These are phyloP conservation scores for Aspergillus hortae DNA, from an alignment of 2,329 filamentous ascomycete genomes.

Conservation along the genomic window DNA sequence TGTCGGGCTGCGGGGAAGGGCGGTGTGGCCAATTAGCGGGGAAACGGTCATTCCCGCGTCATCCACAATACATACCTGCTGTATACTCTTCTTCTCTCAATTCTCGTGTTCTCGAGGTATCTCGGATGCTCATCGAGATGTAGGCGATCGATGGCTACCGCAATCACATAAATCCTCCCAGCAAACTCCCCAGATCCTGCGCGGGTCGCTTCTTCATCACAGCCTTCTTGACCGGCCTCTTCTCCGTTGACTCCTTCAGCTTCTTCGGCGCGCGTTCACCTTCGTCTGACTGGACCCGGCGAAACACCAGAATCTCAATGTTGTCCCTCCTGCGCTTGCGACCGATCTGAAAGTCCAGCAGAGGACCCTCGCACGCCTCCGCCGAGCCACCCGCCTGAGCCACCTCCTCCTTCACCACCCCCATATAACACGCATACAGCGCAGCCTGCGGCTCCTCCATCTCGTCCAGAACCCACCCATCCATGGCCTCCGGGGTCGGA, in stretches of 20 bases:
- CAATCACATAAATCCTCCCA: slow-evolving; percentile 28
- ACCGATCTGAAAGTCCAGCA: slow-evolving; percentile 25
- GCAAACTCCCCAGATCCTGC: slow-evolving; percentile 25
- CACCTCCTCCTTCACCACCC: slow-evolving; percentile 1
- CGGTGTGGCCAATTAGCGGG: slow-evolving; percentile 20
- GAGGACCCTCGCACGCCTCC: slow-evolving; percentile 10
- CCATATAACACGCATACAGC: slow-evolving; percentile 16
- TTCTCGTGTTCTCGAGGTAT: too few relatives aligned
- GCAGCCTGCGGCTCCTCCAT: slow-evolving; percentile 3
- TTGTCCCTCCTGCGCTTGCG: neutral
- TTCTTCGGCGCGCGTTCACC: slow-evolving; percentile 9
- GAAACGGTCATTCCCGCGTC: slow-evolving; percentile 11
- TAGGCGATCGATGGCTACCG: too few relatives aligned
- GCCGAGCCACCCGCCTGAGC: neutral
- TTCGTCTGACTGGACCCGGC: slow-evolving; percentile 3
- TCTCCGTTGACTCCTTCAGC: neutral
- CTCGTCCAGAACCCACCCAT: slow-evolving; percentile 26
- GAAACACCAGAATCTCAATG: slow-evolving; percentile 9
- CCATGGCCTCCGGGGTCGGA: slow-evolving; percentile 4
- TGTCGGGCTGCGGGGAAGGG: slow-evolving; percentile 14
- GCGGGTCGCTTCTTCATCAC: slow-evolving; percentile 24
- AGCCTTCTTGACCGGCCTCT: slow-evolving; percentile 11
- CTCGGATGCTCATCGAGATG: too few relatives aligned
- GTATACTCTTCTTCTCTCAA: neutral
- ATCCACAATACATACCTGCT: neutral